Conservation (phyloP, 2,329 filamentous ascomycete species). For the Pleoardoris graminearum region DNA sequence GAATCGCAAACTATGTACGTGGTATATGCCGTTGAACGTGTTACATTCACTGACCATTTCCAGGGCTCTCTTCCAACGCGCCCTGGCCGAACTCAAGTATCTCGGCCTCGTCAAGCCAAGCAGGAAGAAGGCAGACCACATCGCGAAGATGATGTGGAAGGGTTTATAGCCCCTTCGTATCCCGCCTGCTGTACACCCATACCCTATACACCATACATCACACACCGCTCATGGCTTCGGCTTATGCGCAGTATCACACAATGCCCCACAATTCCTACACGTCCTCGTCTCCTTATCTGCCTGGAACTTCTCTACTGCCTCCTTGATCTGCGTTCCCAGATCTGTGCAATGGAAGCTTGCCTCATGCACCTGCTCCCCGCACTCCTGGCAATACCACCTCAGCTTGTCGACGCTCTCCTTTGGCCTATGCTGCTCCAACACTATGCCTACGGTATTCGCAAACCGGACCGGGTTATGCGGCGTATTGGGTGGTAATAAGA, state of each 20-base stretch:
- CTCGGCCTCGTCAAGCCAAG: constrained; percentile 88
- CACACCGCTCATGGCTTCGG: constrained; percentile 16
- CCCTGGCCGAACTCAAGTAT: constrained; percentile 79
- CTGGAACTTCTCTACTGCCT: constrained; percentile 81
- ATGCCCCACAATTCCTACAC: constrained; percentile 74
- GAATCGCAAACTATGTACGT: constrained; percentile 53
- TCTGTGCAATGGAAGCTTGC: constrained; percentile 85
- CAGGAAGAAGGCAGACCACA: constrained; percentile 88
- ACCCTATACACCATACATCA: neutral
- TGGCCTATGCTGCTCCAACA: constrained; percentile 83
- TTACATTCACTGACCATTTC: constrained; percentile 17
- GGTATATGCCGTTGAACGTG: neutral
- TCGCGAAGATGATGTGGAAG: constrained; percentile 81
- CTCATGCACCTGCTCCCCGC: constrained; percentile 77
- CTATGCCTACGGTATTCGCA: constrained; percentile 88
- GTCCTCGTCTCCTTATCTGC: constrained; percentile 69
- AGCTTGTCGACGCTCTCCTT: constrained; percentile 72
- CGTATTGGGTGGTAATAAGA: constrained; percentile 89
- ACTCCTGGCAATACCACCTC: constrained; percentile 85
- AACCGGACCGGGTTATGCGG: constrained; percentile 96
- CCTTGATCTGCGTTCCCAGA: constrained; percentile 92
- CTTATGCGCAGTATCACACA: constrained; percentile 72
- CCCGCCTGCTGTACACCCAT: constrained; percentile 13
- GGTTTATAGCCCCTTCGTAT: constrained; percentile 59
- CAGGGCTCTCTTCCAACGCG: constrained; percentile 78